Conservation (phyloP, 1,284 basidiomycete species). For the Chalciporus piperatoides region DNA sequence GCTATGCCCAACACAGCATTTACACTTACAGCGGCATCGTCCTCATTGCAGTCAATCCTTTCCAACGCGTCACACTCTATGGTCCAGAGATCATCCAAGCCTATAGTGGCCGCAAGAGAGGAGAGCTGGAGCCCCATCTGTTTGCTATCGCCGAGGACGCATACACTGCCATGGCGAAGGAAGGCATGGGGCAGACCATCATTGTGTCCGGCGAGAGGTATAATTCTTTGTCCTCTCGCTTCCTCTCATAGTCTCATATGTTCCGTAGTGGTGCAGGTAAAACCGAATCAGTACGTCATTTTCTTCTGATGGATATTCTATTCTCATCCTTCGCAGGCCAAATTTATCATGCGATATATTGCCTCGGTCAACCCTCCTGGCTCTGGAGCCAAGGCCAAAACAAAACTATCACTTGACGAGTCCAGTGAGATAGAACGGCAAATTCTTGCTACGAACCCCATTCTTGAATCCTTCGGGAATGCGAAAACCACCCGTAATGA, state of each 20-base stretch:
- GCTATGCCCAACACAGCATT: slow-evolving; percentile 96
- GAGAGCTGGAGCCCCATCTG: slow-evolving; percentile 95
- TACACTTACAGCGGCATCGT: slow-evolving; percentile 99
- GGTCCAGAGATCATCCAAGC: slow-evolving; percentile 97
- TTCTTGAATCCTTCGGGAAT: slow-evolving; percentile 98
- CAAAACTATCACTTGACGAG: slow-evolving; percentile 72
- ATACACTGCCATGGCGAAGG: slow-evolving; percentile 95
- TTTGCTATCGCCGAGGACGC: slow-evolving; percentile 99
- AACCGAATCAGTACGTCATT: slow-evolving; percentile 82
- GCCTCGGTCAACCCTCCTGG: slow-evolving; percentile 93
- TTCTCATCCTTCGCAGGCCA: slow-evolving; percentile 56
- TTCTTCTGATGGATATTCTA: slow-evolving; percentile 1
- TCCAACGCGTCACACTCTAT: slow-evolving; percentile 91
- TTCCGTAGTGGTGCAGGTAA: slow-evolving; percentile 89
- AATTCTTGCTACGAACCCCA: slow-evolving; percentile 97
- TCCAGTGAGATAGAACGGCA: slow-evolving; percentile 95
- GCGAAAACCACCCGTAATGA: slow-evolving; percentile 99
- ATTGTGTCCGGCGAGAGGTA: slow-evolving; percentile 99
- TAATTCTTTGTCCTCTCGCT: slow-evolving; percentile 18
- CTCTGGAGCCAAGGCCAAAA: slow-evolving; percentile 57
- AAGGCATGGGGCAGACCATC: slow-evolving; percentile 95
- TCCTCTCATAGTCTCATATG: slow-evolving; percentile 23
- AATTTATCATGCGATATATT: slow-evolving; percentile 99
- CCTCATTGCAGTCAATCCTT: slow-evolving; percentile 98
- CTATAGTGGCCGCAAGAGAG: slow-evolving; percentile 89